Evolutionary conservation across 352 stramenopile species (phyloP), one percentile per base, ranked within the genome.

Genomic region (Phytophthora idaei): DNA sequence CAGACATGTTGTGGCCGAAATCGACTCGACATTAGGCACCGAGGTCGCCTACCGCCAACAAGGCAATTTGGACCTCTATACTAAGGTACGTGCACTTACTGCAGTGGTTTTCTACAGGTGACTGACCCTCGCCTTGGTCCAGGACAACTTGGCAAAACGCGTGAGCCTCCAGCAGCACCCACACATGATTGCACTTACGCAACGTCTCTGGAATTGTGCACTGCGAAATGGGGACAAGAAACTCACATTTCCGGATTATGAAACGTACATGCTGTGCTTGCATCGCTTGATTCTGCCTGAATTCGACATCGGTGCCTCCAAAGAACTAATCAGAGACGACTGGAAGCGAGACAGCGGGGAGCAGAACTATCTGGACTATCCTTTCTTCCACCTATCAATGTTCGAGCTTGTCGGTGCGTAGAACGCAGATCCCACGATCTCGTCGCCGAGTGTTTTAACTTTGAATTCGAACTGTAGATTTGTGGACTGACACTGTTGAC

Each of bases 321-420:
- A 81, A 39, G 64, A 81, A 17, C 49, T 92, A 3, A 87, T 94
- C 52, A 61, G 72, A 51, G 83, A 91, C 36, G 86, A 92, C 72
- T 94, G 84, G 84, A 63, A 70, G 14, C 81, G 86, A 45, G 86
- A 93, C 12, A 82, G 73, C 4, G 71, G 76, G 8, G 76, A 79
- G 4, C 64, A 80, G 6, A 69, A 88, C 29, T 53, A 74, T 29
- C 69, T 94, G 46, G 73, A 90, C 49, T 94, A 90, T 56, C 58
- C 76, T 4, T 90, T 80, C 37, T 93, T 94, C 53, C 86, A 94
- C 56, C 74, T 90, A 36, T 93, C 86, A 12, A 91, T 94, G 79
- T 93, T 93, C 63, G 86, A 94, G 42, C 72, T 94, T 15, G 85
- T 92, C 29, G 83, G 81, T 91, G 46, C 37, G 84, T 71, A 9